A percentile compares a stretch with the other conserved stretches of the same genome.
These are phyloP conservation scores for Cyberlindnera nakhonratchasimensis DNA, from an alignment of 805 yeast species.

Conservation along the genomic window DNA sequence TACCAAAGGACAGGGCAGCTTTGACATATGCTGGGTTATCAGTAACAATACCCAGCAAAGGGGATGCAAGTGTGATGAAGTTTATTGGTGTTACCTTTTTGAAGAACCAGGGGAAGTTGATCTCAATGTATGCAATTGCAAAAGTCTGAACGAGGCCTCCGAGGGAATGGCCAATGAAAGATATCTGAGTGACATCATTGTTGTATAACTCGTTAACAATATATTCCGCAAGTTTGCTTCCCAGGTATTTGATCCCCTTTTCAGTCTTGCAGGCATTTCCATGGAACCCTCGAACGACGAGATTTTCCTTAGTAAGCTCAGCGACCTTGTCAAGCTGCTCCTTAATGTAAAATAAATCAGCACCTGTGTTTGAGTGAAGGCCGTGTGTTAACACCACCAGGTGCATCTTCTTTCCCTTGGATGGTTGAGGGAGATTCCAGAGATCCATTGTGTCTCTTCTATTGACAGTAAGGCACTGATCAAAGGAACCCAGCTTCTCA, in stretches of 20 bases:
- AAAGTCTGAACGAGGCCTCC: constrained; percentile 80
- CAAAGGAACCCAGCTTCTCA: constrained; percentile 33
- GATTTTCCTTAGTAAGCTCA: constrained; percentile 42
- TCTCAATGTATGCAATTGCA: constrained; percentile 67
- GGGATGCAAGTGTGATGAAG: constrained; percentile 71
- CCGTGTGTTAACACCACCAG: constrained; percentile 76
- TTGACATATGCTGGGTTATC: constrained; percentile 77
- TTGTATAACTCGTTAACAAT: constrained; percentile 47
- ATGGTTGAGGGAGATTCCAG: constrained; percentile 62
- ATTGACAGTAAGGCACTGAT: constrained; percentile 41
- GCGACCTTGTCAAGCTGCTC: constrained; percentile 56
- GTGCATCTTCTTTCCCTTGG: constrained; percentile 47
- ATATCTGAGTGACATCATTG: constrained; percentile 48
- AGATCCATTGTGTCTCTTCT: constrained; percentile 58
- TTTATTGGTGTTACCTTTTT: constrained; percentile 56
- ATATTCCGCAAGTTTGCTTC: constrained; percentile 66
- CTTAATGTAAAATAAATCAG: constrained; percentile 71
- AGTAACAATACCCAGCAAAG: constrained; percentile 69
- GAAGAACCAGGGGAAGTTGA: constrained; percentile 69
- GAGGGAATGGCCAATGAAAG: constrained; percentile 75
- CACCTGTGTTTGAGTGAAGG: constrained; percentile 68
- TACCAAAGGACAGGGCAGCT: constrained; percentile 64
- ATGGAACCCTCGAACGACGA: constrained; percentile 65
- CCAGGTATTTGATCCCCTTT: constrained; percentile 70
- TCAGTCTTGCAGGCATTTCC: constrained; percentile 78